These are phyloP conservation scores for Penicillium subrubescens DNA, from an alignment of 495 filamentous ascomycete genomes.

Conservation along the genomic window DNA sequence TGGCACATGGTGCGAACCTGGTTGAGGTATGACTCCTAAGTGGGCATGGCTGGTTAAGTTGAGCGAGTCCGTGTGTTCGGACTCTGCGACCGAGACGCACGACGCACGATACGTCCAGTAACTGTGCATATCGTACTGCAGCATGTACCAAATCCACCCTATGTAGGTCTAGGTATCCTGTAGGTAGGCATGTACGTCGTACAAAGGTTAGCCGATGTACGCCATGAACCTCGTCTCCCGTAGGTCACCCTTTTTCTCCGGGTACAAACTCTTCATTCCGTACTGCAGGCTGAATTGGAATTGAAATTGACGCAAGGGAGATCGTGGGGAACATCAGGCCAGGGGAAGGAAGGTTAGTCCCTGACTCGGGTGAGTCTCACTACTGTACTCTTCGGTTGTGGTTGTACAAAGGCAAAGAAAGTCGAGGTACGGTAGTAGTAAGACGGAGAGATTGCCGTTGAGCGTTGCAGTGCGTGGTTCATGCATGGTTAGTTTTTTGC, in stretches of 20 bases:
- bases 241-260: conserved; percentile 27
- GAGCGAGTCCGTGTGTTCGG: neutral
- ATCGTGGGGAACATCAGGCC: neutral
- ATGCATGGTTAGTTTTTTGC: neutral
- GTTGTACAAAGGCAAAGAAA: neutral
- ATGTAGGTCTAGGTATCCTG: neutral
- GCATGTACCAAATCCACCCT: neutral
- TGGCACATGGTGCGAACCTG: neutral
- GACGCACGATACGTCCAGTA: neutral
- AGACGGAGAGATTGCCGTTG: neutral
- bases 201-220: conserved; percentile 8
- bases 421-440: neutral
- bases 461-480: neutral
- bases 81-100: neutral
- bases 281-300: conserved; percentile 7
- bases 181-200: conserved; percentile 8
- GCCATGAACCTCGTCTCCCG: conserved; percentile 15
- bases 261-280: neutral
- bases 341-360: neutral
- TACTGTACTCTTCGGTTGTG: too few relatives aligned
- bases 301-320: neutral
- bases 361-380: neutral
- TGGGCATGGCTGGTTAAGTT: neutral
- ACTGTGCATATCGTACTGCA: neutral
- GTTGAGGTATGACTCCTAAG: neutral